Evolutionary conservation across 2,329 filamentous ascomycete species (phyloP).

Genomic region (Trichophaea hybrida): DNA sequence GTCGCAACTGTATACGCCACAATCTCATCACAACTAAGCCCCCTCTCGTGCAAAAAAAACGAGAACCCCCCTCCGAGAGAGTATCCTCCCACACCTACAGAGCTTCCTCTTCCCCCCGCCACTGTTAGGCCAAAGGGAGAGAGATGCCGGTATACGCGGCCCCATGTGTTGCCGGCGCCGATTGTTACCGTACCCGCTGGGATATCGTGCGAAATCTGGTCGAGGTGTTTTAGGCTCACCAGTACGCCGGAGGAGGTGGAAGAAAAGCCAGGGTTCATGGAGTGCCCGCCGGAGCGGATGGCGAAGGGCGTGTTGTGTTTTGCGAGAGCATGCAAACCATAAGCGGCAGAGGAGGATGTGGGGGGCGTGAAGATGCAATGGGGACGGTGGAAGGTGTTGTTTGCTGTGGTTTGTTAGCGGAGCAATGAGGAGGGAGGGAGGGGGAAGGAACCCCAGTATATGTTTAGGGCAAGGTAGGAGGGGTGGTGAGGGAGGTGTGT

Average conservation of each 20-base stretch:
- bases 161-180: conserved; percentile 29
- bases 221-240: conserved; percentile 32
- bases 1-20: conserved; percentile 27
- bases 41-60: conserved; percentile 27
- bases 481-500: not conserved
- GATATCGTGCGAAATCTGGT: conserved; percentile 26
- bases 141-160: conserved; percentile 28
- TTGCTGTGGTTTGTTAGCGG: not conserved
- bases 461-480: not conserved
- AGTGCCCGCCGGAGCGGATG: conserved; percentile 3
- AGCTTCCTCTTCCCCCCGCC: not conserved
- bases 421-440: too few relatives aligned
- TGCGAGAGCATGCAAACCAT: not conserved
- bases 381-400: not conserved
- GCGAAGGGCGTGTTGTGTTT: not conserved
- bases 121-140: conserved; percentile 26
- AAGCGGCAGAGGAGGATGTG: not conserved
- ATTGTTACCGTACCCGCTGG: conserved; percentile 28
- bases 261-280: not conserved
- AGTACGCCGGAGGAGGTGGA: conserved; percentile 2
- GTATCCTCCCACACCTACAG: conserved; percentile 36
- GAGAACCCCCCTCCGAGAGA: conserved; percentile 32
- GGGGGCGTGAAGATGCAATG: not conserved
- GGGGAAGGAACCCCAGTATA: not conserved
- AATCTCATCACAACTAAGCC: conserved; percentile 26